Evolutionary conservation across 768 basidiomycete species (phyloP).

Genomic region (Hericium coralloides): DNA sequence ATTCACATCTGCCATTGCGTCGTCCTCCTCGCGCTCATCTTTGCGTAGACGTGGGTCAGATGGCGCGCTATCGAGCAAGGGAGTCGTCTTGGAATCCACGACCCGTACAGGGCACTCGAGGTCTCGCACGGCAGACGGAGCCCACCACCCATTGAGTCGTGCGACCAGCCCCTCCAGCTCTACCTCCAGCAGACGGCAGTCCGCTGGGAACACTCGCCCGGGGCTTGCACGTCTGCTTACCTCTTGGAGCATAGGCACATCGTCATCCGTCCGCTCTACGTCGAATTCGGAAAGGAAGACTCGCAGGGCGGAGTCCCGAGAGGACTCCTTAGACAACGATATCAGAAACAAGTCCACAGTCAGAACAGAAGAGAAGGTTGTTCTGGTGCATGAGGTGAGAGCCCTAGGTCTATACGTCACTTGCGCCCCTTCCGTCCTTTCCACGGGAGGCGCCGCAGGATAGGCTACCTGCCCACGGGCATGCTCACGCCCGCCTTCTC

Average conservation of each 20-base stretch:
- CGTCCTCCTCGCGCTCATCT: background rate
- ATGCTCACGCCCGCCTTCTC: background rate
- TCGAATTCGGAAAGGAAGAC: background rate
- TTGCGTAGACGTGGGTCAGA: conserved; percentile 23
- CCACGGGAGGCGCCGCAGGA: background rate
- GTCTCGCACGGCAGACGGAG: conserved; percentile 13
- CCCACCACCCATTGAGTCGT: conserved; percentile 9
- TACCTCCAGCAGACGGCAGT: conserved; percentile 1
- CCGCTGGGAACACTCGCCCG: conserved; percentile 6
- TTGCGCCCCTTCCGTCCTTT: background rate
- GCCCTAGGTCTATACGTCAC: background rate
- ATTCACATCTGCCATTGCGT: conserved; percentile 13
- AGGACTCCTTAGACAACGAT: too few relatives aligned
- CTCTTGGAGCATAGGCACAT: background rate
- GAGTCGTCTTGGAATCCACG: conserved; percentile 5
- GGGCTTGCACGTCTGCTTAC: conserved; percentile 9
- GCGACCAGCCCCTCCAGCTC: conserved; percentile 5
- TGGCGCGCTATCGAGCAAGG: conserved; percentile 16
- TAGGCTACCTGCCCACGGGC: too few relatives aligned
- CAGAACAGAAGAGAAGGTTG: conserved; percentile 35
- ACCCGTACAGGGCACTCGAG: conserved; percentile 11
- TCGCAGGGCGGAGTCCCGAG: background rate
- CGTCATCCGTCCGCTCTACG: background rate
- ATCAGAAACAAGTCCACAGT: background rate
- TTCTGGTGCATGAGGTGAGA: conserved; percentile 52